These are phyloP conservation scores for Suillus brevipes DNA, from an alignment of 768 basidiomycete species.

Conservation along the genomic window DNA sequence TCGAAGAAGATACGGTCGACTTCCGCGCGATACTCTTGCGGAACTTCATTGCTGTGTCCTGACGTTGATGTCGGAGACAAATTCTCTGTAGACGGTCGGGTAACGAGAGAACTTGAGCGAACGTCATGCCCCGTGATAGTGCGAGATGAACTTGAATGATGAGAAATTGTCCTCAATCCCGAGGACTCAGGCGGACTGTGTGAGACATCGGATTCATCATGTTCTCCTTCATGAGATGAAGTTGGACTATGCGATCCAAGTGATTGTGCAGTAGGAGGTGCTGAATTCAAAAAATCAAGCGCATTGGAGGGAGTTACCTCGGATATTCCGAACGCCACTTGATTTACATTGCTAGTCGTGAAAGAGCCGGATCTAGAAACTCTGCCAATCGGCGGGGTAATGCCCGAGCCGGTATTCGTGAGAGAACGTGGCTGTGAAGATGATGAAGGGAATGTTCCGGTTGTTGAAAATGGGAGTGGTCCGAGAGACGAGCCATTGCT, in stretches of 20 bases:
- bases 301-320: slow-evolving; percentile 27
- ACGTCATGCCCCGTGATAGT: slow-evolving; percentile 15
- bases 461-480: slow-evolving; percentile 30
- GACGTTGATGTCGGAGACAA: slow-evolving; percentile 16
- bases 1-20: slow-evolving; percentile 91
- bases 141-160: slow-evolving; percentile 27
- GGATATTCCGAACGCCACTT: slow-evolving; percentile 40
- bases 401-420: slow-evolving; percentile 23
- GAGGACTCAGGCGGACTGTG: slow-evolving; percentile 33
- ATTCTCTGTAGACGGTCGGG: slow-evolving; percentile 29
- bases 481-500: slow-evolving; percentile 31
- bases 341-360: slow-evolving; percentile 42
- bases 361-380: slow-evolving; percentile 62
- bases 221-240: slow-evolving; percentile 53
- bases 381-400: slow-evolving; percentile 45
- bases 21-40: slow-evolving; percentile 75
- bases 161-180: slow-evolving; percentile 21
- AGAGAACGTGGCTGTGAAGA: slow-evolving; percentile 27
- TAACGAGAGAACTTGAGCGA: slow-evolving; percentile 16
- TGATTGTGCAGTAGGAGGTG: slow-evolving; percentile 15
- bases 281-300: slow-evolving; percentile 30
- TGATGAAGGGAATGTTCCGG: slow-evolving; percentile 32
- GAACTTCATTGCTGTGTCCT: slow-evolving; percentile 61
- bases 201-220: slow-evolving; percentile 46
- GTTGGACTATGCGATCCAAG: slow-evolving; percentile 27